These are phyloP conservation scores for Collybia mongolica DNA, from an alignment of 768 basidiomycete species.

Conservation along the genomic window DNA sequence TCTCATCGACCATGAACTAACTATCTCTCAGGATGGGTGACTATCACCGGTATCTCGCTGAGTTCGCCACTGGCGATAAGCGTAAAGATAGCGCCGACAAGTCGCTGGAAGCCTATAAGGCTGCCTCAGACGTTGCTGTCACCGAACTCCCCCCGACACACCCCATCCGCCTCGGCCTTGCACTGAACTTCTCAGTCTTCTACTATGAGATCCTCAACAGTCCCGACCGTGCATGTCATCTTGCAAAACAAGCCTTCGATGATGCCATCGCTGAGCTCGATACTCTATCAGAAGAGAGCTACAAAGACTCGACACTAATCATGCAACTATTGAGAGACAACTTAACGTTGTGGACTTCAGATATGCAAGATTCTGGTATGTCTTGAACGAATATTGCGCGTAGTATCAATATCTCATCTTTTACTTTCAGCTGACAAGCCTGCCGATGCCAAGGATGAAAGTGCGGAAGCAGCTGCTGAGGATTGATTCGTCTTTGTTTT, in stretches of 20 bases:
- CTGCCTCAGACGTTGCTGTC: conserved; percentile 94
- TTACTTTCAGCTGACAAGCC: conserved; percentile 61
- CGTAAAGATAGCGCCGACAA: conserved; percentile 97
- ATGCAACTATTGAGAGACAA: conserved; percentile 97
- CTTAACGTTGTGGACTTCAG: conserved; percentile 96
- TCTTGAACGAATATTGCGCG: conserved; percentile 10
- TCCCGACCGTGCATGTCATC: conserved; percentile 97
- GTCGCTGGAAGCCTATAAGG: conserved; percentile 96
- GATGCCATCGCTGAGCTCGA: conserved; percentile 99
- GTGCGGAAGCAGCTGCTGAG: conserved; percentile 57
- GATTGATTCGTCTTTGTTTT: conserved; percentile 41
- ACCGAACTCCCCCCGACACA: conserved; percentile 95
- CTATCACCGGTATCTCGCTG: conserved; percentile 98
- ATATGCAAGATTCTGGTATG: conserved; percentile 91
- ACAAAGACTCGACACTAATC: conserved; percentile 98
- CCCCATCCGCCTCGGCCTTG: conserved; percentile 97
- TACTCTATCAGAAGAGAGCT: conserved; percentile 97
- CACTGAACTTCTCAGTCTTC: conserved; percentile 99
- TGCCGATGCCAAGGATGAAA: conserved; percentile 69
- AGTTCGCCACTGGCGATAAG: conserved; percentile 97
- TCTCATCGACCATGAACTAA: conserved; percentile 16
- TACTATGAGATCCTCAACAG: conserved; percentile 99
- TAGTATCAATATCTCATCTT: conserved; percentile 6
- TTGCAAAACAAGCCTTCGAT: conserved; percentile 98
- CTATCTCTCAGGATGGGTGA: conserved; percentile 84